Evolutionary conservation across 2,329 filamentous ascomycete species (phyloP).

Genomic region (Stagonosporopsis vannaccii): DNA sequence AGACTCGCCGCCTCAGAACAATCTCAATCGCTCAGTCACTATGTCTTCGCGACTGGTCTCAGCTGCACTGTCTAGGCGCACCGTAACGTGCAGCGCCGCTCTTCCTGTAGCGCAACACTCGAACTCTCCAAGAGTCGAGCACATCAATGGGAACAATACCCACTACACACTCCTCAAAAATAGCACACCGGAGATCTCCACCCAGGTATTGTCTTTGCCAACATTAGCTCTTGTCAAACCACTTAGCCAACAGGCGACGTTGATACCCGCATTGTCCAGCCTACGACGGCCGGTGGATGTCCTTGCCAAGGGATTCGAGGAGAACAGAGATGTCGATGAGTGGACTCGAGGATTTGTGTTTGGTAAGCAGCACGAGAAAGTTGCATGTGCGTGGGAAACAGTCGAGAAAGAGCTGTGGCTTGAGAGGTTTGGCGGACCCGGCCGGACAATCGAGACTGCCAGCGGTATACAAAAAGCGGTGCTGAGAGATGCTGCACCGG

Average conservation of each 20-base stretch:
- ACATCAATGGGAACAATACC: background rate
- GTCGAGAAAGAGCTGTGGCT: constrained; percentile 8
- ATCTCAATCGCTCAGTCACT: no score
- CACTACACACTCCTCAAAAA: background rate
- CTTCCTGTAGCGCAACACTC: background rate
- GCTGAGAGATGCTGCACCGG: constrained; percentile 2
- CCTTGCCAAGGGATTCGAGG: background rate
- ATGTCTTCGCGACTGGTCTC: constrained; percentile 5
- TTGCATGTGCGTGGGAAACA: background rate
- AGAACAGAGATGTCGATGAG: background rate
- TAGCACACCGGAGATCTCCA: background rate
- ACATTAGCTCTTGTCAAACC: background rate
- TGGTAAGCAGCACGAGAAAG: background rate
- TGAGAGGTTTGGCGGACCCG: constrained; percentile 11
- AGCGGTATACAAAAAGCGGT: background rate
- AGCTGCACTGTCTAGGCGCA: background rate
- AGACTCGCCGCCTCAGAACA: background rate
- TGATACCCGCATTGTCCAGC: background rate
- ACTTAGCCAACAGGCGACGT: background rate
- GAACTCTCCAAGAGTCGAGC: background rate
- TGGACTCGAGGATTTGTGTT: background rate
- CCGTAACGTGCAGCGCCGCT: background rate
- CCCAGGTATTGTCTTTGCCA: background rate
- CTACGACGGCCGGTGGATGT: background rate
- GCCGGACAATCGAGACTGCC: background rate